Percentiles rank a stretch among this genome's conserved stretches.
Conservation (phyloP, 495 filamentous ascomycete genomes). For the Filosporella fistucella region DNA sequence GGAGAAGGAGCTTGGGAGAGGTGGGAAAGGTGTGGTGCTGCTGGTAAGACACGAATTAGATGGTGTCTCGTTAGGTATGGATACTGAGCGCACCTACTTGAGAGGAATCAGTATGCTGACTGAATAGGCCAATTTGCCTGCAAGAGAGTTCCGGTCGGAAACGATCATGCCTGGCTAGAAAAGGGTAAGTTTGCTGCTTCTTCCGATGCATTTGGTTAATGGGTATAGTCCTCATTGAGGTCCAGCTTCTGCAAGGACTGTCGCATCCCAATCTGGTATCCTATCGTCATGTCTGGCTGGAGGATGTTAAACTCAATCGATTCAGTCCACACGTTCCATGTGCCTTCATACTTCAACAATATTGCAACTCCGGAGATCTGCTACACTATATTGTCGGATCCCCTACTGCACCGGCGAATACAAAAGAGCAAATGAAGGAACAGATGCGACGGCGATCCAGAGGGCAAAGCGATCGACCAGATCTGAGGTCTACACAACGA, state of each 20-base stretch:
- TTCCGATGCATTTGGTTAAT: conserved; percentile 2
- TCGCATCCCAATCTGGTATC: conserved; percentile 95
- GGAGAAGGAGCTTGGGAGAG: conserved; percentile 78
- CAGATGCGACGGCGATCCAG: conserved; percentile 62
- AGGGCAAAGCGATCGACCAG: conserved; percentile 46
- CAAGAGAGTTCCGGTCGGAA: conserved; percentile 92
- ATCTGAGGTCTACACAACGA: conserved; percentile 44
- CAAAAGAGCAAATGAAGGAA: conserved; percentile 81
- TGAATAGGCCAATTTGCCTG: conserved; percentile 71
- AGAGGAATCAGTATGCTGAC: too few species aligned
- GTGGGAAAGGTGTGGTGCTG: conserved; percentile 91
- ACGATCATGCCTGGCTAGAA: conserved; percentile 93
- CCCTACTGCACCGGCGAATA: conserved; percentile 43
- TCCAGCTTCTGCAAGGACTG: conserved; percentile 84
- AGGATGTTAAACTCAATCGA: conserved; percentile 73
- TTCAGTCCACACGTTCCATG: conserved; percentile 93
- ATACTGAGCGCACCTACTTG: background rate
- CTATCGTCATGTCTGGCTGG: conserved; percentile 95
- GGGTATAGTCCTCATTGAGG: conserved; percentile 67
- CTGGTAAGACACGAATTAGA: conserved; percentile 89
- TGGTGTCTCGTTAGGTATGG: conserved; percentile 63
- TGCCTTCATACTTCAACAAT: conserved; percentile 95
- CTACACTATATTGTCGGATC: conserved; percentile 76
- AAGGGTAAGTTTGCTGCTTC: conserved; percentile 44
- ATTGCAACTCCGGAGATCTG: conserved; percentile 93